Percentiles rank a stretch among this genome's conserved stretches.
Conservation (phyloP, 495 filamentous ascomycete genomes). For the Penicillium ucsense region DNA sequence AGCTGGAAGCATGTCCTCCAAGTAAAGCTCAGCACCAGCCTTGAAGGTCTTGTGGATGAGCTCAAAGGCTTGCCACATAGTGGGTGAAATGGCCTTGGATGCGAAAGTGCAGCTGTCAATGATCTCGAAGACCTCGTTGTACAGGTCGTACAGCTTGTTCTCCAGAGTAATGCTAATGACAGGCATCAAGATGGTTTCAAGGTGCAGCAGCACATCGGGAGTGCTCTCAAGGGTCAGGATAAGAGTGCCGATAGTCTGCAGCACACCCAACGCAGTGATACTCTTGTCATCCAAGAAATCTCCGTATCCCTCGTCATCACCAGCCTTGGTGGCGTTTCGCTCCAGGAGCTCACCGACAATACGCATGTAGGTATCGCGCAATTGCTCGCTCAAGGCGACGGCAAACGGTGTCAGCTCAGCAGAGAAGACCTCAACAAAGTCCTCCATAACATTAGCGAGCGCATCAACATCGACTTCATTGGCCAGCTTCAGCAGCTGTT, state of each 20-base stretch:
- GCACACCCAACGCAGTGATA: constrained; percentile 89
- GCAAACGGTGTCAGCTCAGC: constrained; percentile 93
- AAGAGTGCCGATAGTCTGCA: constrained; percentile 95
- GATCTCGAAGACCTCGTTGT: constrained; percentile 97
- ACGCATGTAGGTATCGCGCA: constrained; percentile 90
- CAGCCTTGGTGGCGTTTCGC: constrained; percentile 59
- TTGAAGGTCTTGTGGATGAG: constrained; percentile 96
- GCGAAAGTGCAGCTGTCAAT: constrained; percentile 99
- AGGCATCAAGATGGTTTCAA: constrained; percentile 93
- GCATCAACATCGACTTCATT: constrained; percentile 95
- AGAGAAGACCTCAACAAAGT: constrained; percentile 97
- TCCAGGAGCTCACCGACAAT: constrained; percentile 88
- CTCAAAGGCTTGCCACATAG: constrained; percentile 97
- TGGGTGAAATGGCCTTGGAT: constrained; percentile 85
- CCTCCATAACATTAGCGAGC: constrained; percentile 98
- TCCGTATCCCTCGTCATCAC: constrained; percentile 65
- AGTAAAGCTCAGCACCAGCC: constrained; percentile 87
- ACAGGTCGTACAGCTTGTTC: constrained; percentile 95
- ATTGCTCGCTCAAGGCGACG: constrained; percentile 92
- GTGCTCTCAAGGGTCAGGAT: constrained; percentile 96
- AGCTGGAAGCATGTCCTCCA: constrained; percentile 98
- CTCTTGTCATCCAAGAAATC: constrained; percentile 97
- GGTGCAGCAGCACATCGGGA: constrained; percentile 83
- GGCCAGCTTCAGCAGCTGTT: constrained; percentile 89
- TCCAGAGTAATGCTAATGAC: constrained; percentile 92